Conservation (phyloP, 495 filamentous ascomycete genomes). For the Annulohypoxylon bovei region DNA sequence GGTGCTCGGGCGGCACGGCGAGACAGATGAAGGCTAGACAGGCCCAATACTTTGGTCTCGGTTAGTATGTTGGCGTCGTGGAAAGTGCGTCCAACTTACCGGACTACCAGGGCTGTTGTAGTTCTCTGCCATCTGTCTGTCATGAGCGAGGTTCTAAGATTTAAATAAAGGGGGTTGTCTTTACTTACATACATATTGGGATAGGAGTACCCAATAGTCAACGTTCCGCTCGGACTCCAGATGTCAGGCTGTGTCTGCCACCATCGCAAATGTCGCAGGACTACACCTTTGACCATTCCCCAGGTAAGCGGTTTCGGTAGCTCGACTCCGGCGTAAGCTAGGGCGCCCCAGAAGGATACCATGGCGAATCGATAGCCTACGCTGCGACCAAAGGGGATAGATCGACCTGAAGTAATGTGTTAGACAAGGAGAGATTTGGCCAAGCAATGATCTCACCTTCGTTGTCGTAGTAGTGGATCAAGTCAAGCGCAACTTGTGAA, state of each 20-base stretch:
- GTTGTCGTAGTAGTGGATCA: slow-evolving; percentile 78
- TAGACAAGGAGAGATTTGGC: not conserved
- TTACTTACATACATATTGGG: slow-evolving; percentile 77
- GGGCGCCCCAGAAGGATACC: slow-evolving; percentile 81
- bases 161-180: not conserved
- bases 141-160: slow-evolving; percentile 4
- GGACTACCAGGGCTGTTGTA: slow-evolving; percentile 77
- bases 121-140: slow-evolving; percentile 69
- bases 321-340: slow-evolving; percentile 78
- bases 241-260: slow-evolving; percentile 79
- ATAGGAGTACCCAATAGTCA: slow-evolving; percentile 81
- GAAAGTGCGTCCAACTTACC: slow-evolving; percentile 34
- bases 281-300: slow-evolving; percentile 80
- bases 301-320: slow-evolving; percentile 75
- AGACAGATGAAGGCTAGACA: slow-evolving; percentile 80
- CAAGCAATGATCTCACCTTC: slow-evolving; percentile 54
- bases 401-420: slow-evolving; percentile 51
- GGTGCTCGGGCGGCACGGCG: slow-evolving; percentile 71
- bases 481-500: slow-evolving; percentile 70
- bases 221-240: slow-evolving; percentile 75
- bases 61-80: not conserved
- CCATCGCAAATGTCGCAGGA: slow-evolving; percentile 78
- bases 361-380: slow-evolving; percentile 85
- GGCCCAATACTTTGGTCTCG: slow-evolving; percentile 71
- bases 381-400: slow-evolving; percentile 79